phyloP scores from a whole-genome alignment of 495 filamentous ascomycete species.

The Lepidopterella palustris region DNA sequence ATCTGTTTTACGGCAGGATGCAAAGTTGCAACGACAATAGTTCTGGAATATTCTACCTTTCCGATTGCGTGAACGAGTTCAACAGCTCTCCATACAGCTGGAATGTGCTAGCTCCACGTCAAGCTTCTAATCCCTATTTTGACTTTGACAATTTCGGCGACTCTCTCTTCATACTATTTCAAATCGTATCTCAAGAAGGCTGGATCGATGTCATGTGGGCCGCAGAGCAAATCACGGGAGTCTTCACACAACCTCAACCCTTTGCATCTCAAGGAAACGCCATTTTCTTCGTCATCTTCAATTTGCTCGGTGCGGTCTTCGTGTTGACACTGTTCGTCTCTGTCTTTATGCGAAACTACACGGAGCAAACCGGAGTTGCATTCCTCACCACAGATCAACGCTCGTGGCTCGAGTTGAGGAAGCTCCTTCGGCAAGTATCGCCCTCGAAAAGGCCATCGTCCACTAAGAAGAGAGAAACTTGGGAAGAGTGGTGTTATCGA shows the following conservation, averaged over 20 bases:
- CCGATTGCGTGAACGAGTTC: constrained; percentile 78
- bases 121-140: constrained; percentile 73
- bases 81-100: constrained; percentile 69
- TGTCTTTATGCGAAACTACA: constrained; percentile 99
- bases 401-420: constrained; percentile 92
- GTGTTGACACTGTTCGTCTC: constrained; percentile 97
- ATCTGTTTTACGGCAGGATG: constrained; percentile 83
- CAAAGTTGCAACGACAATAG: constrained; percentile 68
- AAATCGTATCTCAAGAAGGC: constrained; percentile 97
- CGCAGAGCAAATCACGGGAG: constrained; percentile 74
- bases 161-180: constrained; percentile 92
- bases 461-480: constrained; percentile 61
- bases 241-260: constrained; percentile 59
- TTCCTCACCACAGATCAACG: constrained; percentile 95
- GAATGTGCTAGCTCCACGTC: constrained; percentile 74
- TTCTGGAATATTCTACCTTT: constrained; percentile 49
- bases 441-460: constrained; percentile 82
- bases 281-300: constrained; percentile 93
- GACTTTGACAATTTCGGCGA: constrained; percentile 92
- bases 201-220: constrained; percentile 88
- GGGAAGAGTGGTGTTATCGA: constrained; percentile 91
- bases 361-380: constrained; percentile 95
- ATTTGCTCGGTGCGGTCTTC: constrained; percentile 93
- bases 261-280: constrained; percentile 75
- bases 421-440: constrained; percentile 85